Base-by-base conservation (phyloP, 192 early-diverging fungal species). In the Podila epicladia region DNA sequence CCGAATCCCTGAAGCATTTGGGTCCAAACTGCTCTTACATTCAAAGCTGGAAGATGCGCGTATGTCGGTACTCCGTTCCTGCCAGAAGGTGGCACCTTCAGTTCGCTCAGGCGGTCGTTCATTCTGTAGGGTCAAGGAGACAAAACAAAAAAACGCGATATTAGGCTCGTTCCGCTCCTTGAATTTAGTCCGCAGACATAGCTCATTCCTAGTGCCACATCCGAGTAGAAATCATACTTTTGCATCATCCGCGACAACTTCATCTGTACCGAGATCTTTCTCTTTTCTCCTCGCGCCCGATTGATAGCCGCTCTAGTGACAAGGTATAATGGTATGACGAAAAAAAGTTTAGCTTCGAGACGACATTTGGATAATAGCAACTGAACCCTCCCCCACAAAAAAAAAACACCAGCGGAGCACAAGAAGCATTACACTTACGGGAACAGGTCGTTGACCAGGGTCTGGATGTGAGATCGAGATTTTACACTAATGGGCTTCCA, bases 91-190 rank as follows among this genome's bases (percentile, higher is more conserved):
- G 74, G 77, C 37, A 80, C 77, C 49, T 73, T 13, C 12, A 80
- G 65, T 59, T 80, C 77, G 19, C 77, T 73, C n/a, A 80, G 28
- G 15, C 41, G 29, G 48, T 80, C 77, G n/a, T 80, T 80, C 31
- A 80, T 11, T 33, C 77, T 80, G 60, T 12, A 32, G 20, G 45
- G 5, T 22, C 17, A 50, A 45, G 41, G 1, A 45, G 0, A 33
- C 38, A 45, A 45, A 45, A 45, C 41, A 45, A 45, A 41, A 41
- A 15, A 0, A 12, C 41, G 41, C 6, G 41, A n/a, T n/a, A n/a
- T 41, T 13, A 41, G 41, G 41, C 12, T 41, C 13, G 2, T 3
- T 13, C 2, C 9, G 37, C 37, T 41, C 41, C 35, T 41, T 12
- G 41, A 41, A 41, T 41, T 45, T 45, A 45, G 41, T 45, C 41